phyloP scores from a whole-genome alignment of 1,139 yeast species.

The Diutina ranongensis region DNA sequence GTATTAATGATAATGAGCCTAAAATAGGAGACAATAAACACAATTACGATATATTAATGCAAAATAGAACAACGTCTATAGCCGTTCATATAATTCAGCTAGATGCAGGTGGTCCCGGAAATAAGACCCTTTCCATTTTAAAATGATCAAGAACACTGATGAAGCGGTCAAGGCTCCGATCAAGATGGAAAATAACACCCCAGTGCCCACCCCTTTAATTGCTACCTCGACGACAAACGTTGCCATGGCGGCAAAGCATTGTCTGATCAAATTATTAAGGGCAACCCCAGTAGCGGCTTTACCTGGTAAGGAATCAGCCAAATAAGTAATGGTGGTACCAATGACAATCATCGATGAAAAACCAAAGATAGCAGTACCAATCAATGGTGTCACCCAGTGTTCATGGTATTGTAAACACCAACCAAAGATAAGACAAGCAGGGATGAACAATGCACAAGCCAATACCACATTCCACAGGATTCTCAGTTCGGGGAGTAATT shows the following conservation, averaged over 20 bases:
- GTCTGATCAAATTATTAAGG: slow-evolving; percentile 62
- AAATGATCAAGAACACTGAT: slow-evolving; percentile 29
- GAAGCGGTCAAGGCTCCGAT: slow-evolving; percentile 44
- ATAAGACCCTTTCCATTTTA: slow-evolving; percentile 47
- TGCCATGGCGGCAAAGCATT: slow-evolving; percentile 63
- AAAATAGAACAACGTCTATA: too few species aligned
- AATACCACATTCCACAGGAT: slow-evolving; percentile 62
- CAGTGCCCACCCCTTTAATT: slow-evolving; percentile 51
- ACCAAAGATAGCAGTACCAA: slow-evolving; percentile 77
- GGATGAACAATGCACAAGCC: slow-evolving; percentile 53
- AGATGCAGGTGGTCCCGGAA: slow-evolving; percentile 62
- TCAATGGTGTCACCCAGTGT: slow-evolving; percentile 66
- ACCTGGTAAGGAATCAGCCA: slow-evolving; percentile 80
- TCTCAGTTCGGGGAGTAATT: slow-evolving; percentile 64
- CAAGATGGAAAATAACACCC: slow-evolving; percentile 57
- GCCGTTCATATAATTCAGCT: slow-evolving; percentile 46
- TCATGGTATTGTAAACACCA: slow-evolving; percentile 63
- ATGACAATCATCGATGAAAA: slow-evolving; percentile 77
- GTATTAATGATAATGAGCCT: background rate
- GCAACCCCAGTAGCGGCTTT: slow-evolving; percentile 88
- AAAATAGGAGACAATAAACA: background rate
- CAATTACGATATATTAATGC: too few species aligned
- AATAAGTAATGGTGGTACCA: slow-evolving; percentile 69
- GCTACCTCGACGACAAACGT: slow-evolving; percentile 69
- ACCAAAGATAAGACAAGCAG: slow-evolving; percentile 63